Evolutionary conservation across 1,139 yeast species (phyloP).

Genomic region (Kodamaea ohmeri): DNA sequence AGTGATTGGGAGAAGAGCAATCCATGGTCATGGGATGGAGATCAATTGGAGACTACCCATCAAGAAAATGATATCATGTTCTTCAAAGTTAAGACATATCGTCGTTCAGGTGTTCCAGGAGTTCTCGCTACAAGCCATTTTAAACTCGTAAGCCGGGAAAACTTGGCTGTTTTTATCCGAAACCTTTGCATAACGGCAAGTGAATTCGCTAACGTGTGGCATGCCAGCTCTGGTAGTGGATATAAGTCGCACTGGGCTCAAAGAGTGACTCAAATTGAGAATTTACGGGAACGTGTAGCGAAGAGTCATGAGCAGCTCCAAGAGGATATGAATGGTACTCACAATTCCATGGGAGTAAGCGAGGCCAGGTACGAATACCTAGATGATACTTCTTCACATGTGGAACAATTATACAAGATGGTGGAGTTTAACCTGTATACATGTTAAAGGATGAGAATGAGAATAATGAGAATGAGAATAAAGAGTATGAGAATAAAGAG

Average conservation of each 20-base stretch:
- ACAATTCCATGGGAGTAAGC: slow-evolving; percentile 1
- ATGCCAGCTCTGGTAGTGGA: slow-evolving; percentile 45
- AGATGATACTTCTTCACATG: slow-evolving; percentile 5
- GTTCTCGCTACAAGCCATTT: slow-evolving; percentile 74
- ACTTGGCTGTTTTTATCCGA: slow-evolving; percentile 62
- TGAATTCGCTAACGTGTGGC: slow-evolving; percentile 77
- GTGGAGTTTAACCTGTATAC: slow-evolving; percentile 49
- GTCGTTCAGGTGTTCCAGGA: slow-evolving; percentile 72
- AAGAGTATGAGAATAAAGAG: background rate
- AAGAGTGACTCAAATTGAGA: slow-evolving; percentile 56
- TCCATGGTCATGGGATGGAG: slow-evolving; percentile 9
- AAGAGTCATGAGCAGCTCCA: slow-evolving; percentile 27
- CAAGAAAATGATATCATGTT: slow-evolving; percentile 19
- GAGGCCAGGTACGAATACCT: slow-evolving; percentile 22
- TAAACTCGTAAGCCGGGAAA: slow-evolving; percentile 61
- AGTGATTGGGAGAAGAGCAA: slow-evolving; percentile 1
- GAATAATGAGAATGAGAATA: background rate
- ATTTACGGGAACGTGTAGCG: slow-evolving; percentile 44
- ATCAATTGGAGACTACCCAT: slow-evolving; percentile 8
- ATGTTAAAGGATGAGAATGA: slow-evolving; percentile 9
- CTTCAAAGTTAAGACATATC: slow-evolving; percentile 60
- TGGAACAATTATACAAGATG: slow-evolving; percentile 30
- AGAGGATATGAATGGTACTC: slow-evolving; percentile 18
- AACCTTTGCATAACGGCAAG: slow-evolving; percentile 65
- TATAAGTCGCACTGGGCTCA: slow-evolving; percentile 66